Evolutionary conservation across 257 asterid genomes (phyloP).

Genomic region (Handroanthus guayacan): DNA sequence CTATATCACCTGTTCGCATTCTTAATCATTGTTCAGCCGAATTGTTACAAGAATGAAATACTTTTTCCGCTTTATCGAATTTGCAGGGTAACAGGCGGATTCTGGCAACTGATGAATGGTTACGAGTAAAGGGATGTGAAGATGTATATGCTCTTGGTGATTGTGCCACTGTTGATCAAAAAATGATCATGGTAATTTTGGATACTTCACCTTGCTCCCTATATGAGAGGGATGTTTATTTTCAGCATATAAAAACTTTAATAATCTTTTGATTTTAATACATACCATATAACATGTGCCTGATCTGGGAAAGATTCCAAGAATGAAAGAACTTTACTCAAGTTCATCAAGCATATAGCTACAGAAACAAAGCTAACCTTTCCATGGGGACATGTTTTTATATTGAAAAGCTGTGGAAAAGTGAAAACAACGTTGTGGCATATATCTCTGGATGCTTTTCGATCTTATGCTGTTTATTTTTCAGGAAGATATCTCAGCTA

Average conservation of each 20-base stretch:
- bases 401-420: too few species aligned
- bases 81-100: slow-evolving; percentile 69
- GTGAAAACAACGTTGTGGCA: too few species aligned
- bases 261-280: neutral
- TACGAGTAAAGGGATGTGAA: slow-evolving; percentile 80
- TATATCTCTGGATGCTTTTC: neutral
- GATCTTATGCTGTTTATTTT: slow-evolving; percentile 19
- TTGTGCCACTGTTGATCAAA: slow-evolving; percentile 86
- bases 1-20: neutral
- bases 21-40: neutral
- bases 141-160: slow-evolving; percentile 92
- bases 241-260: neutral
- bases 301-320: too few species aligned
- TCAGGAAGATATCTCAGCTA: slow-evolving; percentile 82
- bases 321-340: too few species aligned
- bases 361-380: too few species aligned
- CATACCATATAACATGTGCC: neutral
- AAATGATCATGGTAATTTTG: slow-evolving; percentile 73
- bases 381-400: too few species aligned
- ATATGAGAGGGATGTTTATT: neutral
- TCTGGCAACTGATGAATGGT: slow-evolving; percentile 92
- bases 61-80: neutral
- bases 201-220: neutral
- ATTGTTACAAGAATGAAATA: neutral
- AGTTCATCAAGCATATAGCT: too few species aligned